Evolutionary conservation across 306 rosid species (phyloP).

Genomic region (Urtica urens): DNA sequence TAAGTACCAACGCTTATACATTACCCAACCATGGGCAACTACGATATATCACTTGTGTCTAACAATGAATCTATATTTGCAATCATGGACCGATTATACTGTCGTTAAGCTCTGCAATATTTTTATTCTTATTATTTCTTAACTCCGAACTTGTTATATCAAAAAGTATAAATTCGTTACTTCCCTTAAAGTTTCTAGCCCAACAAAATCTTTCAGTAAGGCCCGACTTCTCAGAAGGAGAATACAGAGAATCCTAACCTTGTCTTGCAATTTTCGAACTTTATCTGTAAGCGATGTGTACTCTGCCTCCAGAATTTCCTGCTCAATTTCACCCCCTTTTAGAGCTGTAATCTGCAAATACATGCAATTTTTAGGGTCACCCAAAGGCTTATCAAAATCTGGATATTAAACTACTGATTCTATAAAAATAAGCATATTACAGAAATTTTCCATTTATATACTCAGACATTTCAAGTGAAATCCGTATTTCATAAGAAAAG

Average conservation of each 20-base stretch:
- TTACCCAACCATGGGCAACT: no score
- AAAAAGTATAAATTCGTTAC: no score
- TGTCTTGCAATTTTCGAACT: conserved; percentile 49
- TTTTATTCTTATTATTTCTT: no score
- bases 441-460: not conserved
- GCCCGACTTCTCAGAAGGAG: no score
- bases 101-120: no score
- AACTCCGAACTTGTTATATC: no score
- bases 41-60: no score
- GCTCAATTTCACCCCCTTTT: conserved; percentile 68
- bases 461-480: not conserved
- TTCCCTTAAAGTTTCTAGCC: no score
- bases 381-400: conserved; percentile 15
- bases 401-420: not conserved
- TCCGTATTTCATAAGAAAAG: conserved; percentile 15
- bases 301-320: conserved; percentile 78
- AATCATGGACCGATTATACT: no score
- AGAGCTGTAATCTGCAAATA: conserved; percentile 47
- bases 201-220: not conserved
- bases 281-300: conserved; percentile 48
- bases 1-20: no score
- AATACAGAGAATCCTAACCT: conserved; percentile 34
- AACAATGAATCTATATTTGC: no score
- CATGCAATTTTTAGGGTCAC: conserved; percentile 9
- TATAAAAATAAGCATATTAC: conserved; percentile 6